Base-by-base conservation (phyloP, 768 basidiomycete species). In the Dacryopinax primogenitus region DNA sequence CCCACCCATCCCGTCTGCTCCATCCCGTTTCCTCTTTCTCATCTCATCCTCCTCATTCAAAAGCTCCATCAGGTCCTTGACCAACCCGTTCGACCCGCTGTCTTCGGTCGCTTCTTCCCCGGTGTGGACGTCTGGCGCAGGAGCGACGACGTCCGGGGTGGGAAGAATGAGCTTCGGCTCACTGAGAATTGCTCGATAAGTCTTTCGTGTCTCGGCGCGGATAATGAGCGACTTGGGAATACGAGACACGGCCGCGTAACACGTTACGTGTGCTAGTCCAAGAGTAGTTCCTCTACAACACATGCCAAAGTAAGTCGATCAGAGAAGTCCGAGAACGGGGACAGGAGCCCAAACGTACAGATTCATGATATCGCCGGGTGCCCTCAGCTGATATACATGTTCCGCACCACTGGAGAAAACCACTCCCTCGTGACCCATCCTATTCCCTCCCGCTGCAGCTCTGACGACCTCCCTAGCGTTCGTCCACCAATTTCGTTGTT, bases 401-500 rank as follows among this genome's bases (percentile, higher is more conserved):
- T 80, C 73, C 0, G 82, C 84, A 0, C 88, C 88, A 1, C 88
- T 82, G 66, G 86, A 87, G 6, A 91, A 77, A 13, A 94, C 72
- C 63, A 92, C 72, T 0, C 84, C 86, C 71, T 85, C 88, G 4
- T 30, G 11, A 2, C 51, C 51, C 4, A 4, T 30, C 51, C 51
- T 58, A 6, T 30, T 58, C 51, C 51, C 51, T 0, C 90, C 90
- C 68, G 89, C 89, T 1, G 89, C 86, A 1, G 90, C 89, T 0
- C 91, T 80, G 18, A 84, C 79, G 1, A 93, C 77, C 74, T 94
- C 91, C 34, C 86, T 77, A 12, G 88, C 83, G 0, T 83, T 79
- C 0, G 87, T 84, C 91, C 91, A 89, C 90, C 90, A 90, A 68
- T 91, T 89, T 39, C 88, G n/a, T n/a, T n/a, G n/a, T n/a, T n/a